Percentiles rank a stretch among this genome's conserved stretches.
phyloP scores from a whole-genome alignment of 2,329 filamentous ascomycete genomes.

The Colletotrichum sp. region DNA sequence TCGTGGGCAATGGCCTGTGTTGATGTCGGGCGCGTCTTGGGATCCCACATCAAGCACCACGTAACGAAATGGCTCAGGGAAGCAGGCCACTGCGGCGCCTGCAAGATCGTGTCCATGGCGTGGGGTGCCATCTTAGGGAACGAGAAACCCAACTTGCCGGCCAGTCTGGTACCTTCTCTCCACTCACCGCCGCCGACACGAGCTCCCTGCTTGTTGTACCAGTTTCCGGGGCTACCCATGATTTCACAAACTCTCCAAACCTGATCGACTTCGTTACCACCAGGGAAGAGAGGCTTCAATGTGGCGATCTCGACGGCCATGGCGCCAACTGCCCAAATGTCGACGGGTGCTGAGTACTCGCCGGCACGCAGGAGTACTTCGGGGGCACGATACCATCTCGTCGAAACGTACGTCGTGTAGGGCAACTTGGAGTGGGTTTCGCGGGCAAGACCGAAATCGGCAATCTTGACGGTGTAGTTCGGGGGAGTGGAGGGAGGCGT shows the following conservation, averaged over 20 bases:
- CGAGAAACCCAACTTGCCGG: constrained; percentile 96
- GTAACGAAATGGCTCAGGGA: constrained; percentile 93
- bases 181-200: constrained; percentile 95
- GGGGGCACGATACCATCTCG: constrained; percentile 95
- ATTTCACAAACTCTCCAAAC: constrained; percentile 99
- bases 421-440: constrained; percentile 96
- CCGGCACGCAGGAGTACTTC: constrained; percentile 93
- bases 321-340: constrained; percentile 97
- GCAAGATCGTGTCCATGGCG: constrained; percentile 92
- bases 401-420: constrained; percentile 98
- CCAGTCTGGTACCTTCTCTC: constrained; percentile 91
- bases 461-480: constrained; percentile 95
- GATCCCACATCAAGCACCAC: constrained; percentile 99
- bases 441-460: constrained; percentile 95
- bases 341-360: constrained; percentile 95
- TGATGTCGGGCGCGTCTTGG: constrained; percentile 88
- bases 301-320: constrained; percentile 99
- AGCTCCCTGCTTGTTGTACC: constrained; percentile 90
- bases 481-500: constrained; percentile 95
- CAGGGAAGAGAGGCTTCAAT: constrained; percentile 94
- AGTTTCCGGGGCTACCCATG: constrained; percentile 98
- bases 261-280: constrained; percentile 97
- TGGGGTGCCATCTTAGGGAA: constrained; percentile 99
- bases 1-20: constrained; percentile 94
- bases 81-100: constrained; percentile 87